Evolutionary conservation across 2,329 filamentous ascomycete species (phyloP), one percentile per base, ranked within the genome.

Genomic region (Epichloe baconii): DNA sequence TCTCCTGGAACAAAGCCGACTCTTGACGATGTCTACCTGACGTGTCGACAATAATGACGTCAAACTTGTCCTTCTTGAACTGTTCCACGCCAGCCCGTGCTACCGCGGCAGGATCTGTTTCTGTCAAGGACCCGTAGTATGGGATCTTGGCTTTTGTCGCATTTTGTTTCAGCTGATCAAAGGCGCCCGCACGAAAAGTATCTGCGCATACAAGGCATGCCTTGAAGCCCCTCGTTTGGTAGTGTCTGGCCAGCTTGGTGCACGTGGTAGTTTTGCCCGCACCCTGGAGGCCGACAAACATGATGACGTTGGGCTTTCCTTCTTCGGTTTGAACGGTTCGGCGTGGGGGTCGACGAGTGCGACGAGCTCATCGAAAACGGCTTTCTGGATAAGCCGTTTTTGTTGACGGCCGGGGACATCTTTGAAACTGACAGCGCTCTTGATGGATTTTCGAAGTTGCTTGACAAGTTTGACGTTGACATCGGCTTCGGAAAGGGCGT

Each of bases 91-190:
- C 93, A 59, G 96, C 90, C n/a, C 82, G 80, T 0, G 93, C 91
- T 17, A 98, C 93, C 5, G 89, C 83, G 0, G 91, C 89, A 0
- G 93, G 93, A 64, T 98, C 93, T 7, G 90, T 96, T 71, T 98
- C 89, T 3, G 91, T 98, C 57, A 98, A 75, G 52, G 88, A 95
- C 61, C 93, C 93, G 66, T 94, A 98, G 77, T 98, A 98, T 10
- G 93, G 93, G 49, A 98, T 97, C 73, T 97, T 97, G 48, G 93
- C 93, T 69, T 97, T 98, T 36, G 89, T 97, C 1, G 93, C 93
- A 66, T 98, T 98, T 71, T 98, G 93, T 73, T 97, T 97, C 67
- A 98, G 70, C 72, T 98, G 93, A 65, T 98, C 93, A 60, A 98
- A 98, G 42, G 93, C 93, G 75, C 93, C 93, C 36, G 93, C 93